These are phyloP conservation scores for Rutstroemia sydowiana DNA, from an alignment of 2,329 filamentous ascomycete species.

Conservation along the genomic window DNA sequence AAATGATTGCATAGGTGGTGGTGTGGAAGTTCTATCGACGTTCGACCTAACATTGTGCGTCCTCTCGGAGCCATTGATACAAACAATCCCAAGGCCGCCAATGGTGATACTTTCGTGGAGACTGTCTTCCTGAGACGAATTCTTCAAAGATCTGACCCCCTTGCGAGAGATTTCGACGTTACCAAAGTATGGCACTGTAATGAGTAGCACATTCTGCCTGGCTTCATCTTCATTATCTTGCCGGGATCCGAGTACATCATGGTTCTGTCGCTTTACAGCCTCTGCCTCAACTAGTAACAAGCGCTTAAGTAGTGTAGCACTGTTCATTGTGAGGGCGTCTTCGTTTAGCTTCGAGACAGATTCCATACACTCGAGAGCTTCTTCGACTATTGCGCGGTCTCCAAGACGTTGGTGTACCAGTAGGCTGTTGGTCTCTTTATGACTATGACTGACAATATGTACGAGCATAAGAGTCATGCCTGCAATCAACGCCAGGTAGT, in stretches of 20 bases:
- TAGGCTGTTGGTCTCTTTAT: not conserved
- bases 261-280: not conserved
- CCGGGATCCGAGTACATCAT: not conserved
- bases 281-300: not conserved
- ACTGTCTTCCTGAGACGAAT: not conserved
- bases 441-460: not conserved
- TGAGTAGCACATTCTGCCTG: too few relatives aligned
- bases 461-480: constrained; percentile 29
- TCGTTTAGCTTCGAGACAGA: not conserved
- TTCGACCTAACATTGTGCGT: not conserved
- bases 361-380: not conserved
- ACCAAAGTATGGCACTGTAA: not conserved
- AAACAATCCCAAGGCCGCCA: not conserved
- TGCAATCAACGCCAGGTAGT: constrained; percentile 35
- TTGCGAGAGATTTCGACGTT: not conserved
- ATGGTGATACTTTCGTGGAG: not conserved
- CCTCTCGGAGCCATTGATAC: not conserved
- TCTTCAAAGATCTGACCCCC: not conserved
- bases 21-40: not conserved
- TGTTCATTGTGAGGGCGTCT: not conserved
- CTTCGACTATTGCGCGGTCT: not conserved
- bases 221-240: not conserved
- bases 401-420: not conserved
- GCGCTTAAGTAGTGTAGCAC: not conserved
- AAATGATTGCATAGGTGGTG: not conserved